These are phyloP conservation scores for Clitopilus hobsonii DNA, from an alignment of 768 basidiomycete species.

Conservation along the genomic window DNA sequence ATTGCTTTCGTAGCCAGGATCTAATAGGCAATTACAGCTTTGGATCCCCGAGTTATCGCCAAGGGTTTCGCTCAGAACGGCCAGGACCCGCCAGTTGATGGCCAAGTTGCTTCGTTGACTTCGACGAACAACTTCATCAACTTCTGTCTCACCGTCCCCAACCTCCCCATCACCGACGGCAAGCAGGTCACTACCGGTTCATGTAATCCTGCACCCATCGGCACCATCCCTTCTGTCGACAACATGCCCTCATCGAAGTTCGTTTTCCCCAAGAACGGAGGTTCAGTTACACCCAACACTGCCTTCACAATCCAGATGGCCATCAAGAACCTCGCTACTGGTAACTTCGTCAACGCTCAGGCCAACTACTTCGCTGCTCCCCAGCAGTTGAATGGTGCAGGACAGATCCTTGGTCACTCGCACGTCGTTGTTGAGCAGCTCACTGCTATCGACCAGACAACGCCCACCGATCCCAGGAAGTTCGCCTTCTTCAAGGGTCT, in stretches of 20 bases:
- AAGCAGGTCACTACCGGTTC: slow-evolving; percentile 47
- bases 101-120: slow-evolving; percentile 48
- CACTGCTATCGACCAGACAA: slow-evolving; percentile 36
- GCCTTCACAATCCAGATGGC: slow-evolving; percentile 48
- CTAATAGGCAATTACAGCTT: slow-evolving; percentile 20
- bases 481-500: slow-evolving; percentile 60
- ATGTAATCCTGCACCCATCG: slow-evolving; percentile 58
- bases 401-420: slow-evolving; percentile 52
- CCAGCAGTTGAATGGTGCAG: slow-evolving; percentile 45
- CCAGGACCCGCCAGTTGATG: slow-evolving; percentile 35
- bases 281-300: slow-evolving; percentile 37
- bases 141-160: slow-evolving; percentile 40
- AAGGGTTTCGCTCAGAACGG: slow-evolving; percentile 45
- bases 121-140: slow-evolving; percentile 62
- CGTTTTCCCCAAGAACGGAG: slow-evolving; percentile 36
- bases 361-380: slow-evolving; percentile 54
- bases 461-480: slow-evolving; percentile 40
- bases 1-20: not conserved
- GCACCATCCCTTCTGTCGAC: slow-evolving; percentile 41
- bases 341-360: slow-evolving; percentile 53
- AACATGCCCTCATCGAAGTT: slow-evolving; percentile 50
- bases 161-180: slow-evolving; percentile 51
- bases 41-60: slow-evolving; percentile 42
- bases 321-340: slow-evolving; percentile 42
- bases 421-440: slow-evolving; percentile 55